Percentiles rank a stretch among this genome's conserved stretches.
phyloP scores from a whole-genome alignment of 1,284 basidiomycete genomes.

The Microbotryum silenes-acaulis region DNA sequence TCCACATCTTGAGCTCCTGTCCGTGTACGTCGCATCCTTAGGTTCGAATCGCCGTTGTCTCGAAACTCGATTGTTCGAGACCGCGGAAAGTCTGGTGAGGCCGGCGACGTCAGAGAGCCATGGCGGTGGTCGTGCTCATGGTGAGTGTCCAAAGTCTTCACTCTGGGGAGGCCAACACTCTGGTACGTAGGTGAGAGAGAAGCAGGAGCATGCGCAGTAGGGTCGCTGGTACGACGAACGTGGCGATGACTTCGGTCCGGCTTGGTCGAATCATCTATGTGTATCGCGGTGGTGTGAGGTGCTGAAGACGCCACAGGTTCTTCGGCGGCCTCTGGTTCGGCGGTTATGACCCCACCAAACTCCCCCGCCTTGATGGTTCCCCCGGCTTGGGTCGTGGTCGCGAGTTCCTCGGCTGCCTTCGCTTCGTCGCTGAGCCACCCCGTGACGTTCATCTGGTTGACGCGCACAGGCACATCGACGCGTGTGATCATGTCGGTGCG shows the following conservation, averaged over 20 bases:
- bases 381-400: background rate
- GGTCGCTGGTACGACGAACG: constrained; percentile 23
- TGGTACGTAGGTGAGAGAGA: rapidly evolving
- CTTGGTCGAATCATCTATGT: constrained; percentile 21
- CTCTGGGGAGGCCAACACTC: background rate
- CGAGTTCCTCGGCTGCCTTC: background rate
- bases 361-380: background rate
- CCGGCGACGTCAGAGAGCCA: constrained; percentile 1
- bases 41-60: constrained; percentile 32
- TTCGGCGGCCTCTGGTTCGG: background rate
- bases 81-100: constrained; percentile 45
- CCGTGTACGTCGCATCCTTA: constrained; percentile 16
- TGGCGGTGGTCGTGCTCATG: constrained; percentile 4
- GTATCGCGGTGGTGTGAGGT: constrained; percentile 5
- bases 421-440: constrained; percentile 36
- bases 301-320: background rate
- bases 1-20: constrained; percentile 10
- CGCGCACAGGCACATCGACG: constrained; percentile 62
- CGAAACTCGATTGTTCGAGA: constrained; percentile 54
- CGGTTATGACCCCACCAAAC: background rate
- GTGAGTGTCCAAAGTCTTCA: constrained; percentile 13
- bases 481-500: constrained; percentile 76
- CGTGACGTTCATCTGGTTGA: constrained; percentile 66
- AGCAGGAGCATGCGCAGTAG: constrained; percentile 8
- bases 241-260: constrained; percentile 9